Conservation (phyloP, 75 land plant genomes). For the Azolla pinnata region DNA sequence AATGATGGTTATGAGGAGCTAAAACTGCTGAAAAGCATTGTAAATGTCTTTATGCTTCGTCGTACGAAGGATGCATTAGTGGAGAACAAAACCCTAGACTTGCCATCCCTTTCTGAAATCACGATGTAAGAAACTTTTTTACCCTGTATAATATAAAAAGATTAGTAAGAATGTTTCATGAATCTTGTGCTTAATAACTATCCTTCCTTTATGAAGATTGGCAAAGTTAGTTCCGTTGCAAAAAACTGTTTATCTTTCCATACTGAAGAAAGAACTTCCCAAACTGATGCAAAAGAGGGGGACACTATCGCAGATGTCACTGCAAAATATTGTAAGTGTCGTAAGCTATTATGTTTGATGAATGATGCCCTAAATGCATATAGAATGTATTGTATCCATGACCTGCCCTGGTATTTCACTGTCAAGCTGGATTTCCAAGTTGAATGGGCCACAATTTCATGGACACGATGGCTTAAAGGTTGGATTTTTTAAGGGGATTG, state of each 20-base stretch:
- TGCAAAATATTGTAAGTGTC: slow-evolving; percentile 84
- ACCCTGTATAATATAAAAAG: background rate
- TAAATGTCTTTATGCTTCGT: slow-evolving; percentile 75
- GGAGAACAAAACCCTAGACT: slow-evolving; percentile 40
- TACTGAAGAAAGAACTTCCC: slow-evolving; percentile 72
- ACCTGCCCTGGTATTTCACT: too few species aligned
- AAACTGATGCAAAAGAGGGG: slow-evolving; percentile 47
- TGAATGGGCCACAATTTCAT: too few species aligned
- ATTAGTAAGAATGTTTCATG: background rate
- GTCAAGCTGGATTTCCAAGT: too few species aligned
- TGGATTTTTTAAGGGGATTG: too few species aligned
- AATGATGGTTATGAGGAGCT: slow-evolving; percentile 14
- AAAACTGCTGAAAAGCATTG: slow-evolving; percentile 39
- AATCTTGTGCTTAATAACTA: too few species aligned
- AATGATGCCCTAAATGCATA: too few species aligned
- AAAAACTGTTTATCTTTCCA: slow-evolving; percentile 71
- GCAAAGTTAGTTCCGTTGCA: slow-evolving; percentile 61
- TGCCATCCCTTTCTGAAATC: slow-evolving; percentile 82
- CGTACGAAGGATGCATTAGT: slow-evolving; percentile 74
- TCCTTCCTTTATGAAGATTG: slow-evolving; percentile 35
- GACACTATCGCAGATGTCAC: slow-evolving; percentile 39
- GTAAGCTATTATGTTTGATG: too few species aligned
- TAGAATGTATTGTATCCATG: too few species aligned
- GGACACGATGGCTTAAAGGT: too few species aligned
- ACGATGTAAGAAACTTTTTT: slow-evolving; percentile 47